Conservation (phyloP, 1,284 basidiomycete genomes). For the Apiotrichum akiyoshidainum region DNA sequence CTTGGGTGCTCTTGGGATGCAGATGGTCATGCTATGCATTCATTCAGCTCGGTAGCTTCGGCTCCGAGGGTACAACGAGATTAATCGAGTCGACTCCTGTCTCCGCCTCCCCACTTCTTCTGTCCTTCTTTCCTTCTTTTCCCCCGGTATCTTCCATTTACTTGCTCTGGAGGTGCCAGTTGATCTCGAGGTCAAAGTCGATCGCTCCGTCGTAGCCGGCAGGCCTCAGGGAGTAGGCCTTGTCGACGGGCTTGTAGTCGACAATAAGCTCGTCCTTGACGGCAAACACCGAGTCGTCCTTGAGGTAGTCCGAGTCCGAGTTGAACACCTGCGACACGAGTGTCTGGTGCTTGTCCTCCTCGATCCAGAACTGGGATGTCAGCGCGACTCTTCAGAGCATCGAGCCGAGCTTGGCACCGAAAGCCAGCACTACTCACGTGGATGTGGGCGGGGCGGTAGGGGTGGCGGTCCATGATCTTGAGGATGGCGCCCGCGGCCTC, state of each 20-base stretch:
- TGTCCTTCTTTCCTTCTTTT: too few relatives aligned
- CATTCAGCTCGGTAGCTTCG: too few relatives aligned
- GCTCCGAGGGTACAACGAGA: too few relatives aligned
- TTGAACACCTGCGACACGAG: conserved; percentile 46
- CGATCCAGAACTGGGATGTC: conserved; percentile 35
- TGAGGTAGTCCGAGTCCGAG: conserved; percentile 43
- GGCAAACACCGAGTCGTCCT: conserved; percentile 50
- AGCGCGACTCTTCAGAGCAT: conserved; percentile 3
- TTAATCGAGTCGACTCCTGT: too few relatives aligned
- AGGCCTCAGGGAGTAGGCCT: conserved; percentile 11
- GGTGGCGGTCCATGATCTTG: conserved; percentile 40
- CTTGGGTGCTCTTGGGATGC: too few relatives aligned
- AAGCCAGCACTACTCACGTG: too few relatives aligned
- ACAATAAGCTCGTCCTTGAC: conserved; percentile 39
- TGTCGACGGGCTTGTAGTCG: conserved; percentile 22
- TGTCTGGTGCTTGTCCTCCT: conserved; percentile 30
- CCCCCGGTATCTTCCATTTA: neutral
- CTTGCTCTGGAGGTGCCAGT: conserved; percentile 20
- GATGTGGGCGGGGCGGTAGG: conserved; percentile 49
- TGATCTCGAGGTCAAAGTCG: conserved; percentile 25
- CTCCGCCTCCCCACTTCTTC: too few relatives aligned
- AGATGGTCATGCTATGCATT: too few relatives aligned
- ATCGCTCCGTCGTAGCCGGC: conserved; percentile 9
- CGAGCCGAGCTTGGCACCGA: too few relatives aligned
- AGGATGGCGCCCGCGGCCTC: conserved; percentile 43